Conservation (phyloP, 257 asterid species). For the Primulina eburnea region DNA sequence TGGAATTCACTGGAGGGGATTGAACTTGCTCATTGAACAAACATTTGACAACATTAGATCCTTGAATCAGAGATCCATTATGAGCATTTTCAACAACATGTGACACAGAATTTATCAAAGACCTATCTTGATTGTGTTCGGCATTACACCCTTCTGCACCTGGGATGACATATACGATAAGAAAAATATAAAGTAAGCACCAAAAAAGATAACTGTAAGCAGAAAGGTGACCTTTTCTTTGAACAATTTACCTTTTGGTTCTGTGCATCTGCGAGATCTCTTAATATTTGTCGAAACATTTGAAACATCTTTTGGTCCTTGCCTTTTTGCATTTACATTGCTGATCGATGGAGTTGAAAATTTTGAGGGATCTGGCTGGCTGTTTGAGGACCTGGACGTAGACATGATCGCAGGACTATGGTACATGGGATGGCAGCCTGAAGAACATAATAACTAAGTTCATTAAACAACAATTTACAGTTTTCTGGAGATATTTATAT, state of each 20-base stretch:
- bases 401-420: conserved; percentile 45
- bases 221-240: background rate
- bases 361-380: conserved; percentile 29
- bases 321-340: conserved; percentile 48
- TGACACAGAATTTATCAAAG: conserved; percentile 24
- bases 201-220: background rate
- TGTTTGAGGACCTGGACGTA: conserved; percentile 29
- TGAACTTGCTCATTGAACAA: conserved; percentile 65
- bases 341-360: conserved; percentile 42
- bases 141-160: background rate
- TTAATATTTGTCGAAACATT: conserved; percentile 38
- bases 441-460: conserved; percentile 6
- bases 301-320: conserved; percentile 40
- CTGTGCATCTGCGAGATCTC: conserved; percentile 50
- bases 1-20: conserved; percentile 52
- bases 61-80: conserved; percentile 42
- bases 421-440: conserved; percentile 54
- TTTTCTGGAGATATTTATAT: background rate
- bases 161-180: conserved; percentile 36
- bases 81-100: conserved; percentile 26
- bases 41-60: conserved; percentile 69
- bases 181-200: conserved; percentile 1
- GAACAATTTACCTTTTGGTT: conserved; percentile 43
- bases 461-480: background rate
- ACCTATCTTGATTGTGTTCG: conserved; percentile 31